These are phyloP conservation scores for Talaromyces borbonicus DNA, from an alignment of 495 filamentous ascomycete genomes.

Conservation along the genomic window DNA sequence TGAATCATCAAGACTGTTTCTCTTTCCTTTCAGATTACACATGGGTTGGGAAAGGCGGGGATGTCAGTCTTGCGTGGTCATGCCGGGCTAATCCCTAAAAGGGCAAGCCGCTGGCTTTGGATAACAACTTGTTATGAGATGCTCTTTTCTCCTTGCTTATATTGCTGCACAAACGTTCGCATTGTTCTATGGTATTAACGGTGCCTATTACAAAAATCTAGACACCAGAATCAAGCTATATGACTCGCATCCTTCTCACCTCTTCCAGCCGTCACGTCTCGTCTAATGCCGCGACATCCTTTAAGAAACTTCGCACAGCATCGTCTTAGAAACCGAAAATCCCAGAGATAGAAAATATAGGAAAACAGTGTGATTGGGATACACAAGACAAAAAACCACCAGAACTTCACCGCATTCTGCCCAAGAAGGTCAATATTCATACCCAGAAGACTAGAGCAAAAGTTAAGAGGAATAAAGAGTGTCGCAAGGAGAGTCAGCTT, in stretches of 20 bases:
- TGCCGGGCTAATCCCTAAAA: not conserved
- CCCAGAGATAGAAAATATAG: not conserved
- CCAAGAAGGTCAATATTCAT: slow-evolving; percentile 31
- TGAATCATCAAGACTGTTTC: not conserved
- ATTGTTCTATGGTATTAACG: not conserved
- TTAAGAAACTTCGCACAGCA: not conserved
- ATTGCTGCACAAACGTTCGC: not conserved
- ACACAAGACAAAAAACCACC: not conserved
- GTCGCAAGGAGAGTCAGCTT: slow-evolving; percentile 20
- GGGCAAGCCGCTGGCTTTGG: not conserved
- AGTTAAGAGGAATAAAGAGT: slow-evolving; percentile 6
- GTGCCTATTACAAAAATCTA: not conserved
- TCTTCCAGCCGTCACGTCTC: not conserved
- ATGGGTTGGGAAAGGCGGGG: not conserved
- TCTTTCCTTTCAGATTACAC: not conserved
- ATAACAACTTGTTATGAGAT: not conserved
- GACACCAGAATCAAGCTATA: not conserved
- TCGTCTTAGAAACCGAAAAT: not conserved
- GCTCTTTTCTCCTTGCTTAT: not conserved
- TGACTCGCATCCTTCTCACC: not conserved
- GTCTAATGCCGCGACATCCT: not conserved
- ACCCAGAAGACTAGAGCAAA: slow-evolving; percentile 19
- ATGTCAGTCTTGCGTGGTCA: not conserved
- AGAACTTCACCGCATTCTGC: not conserved
- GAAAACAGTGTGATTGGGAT: not conserved